Conservation (phyloP, 345 rosid genomes). For the Corymbia maculata region DNA sequence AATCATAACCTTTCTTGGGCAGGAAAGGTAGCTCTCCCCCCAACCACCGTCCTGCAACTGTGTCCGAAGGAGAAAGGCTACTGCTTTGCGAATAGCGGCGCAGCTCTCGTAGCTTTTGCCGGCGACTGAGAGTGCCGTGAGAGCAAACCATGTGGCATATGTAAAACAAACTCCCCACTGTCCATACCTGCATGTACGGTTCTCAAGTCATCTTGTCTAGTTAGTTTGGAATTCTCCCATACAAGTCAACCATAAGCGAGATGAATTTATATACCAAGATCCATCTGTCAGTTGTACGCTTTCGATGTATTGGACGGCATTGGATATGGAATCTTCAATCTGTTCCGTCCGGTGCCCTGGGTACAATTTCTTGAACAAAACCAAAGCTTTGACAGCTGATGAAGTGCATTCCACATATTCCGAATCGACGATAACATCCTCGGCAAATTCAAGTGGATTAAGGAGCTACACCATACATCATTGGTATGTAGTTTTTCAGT, state of each 20-base stretch:
- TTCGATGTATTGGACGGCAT: conserved; percentile 26
- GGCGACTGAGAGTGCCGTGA: conserved; percentile 24
- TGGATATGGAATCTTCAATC: conserved; percentile 18
- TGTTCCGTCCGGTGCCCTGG: conserved; percentile 32
- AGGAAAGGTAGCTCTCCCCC: background rate
- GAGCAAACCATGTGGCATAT: conserved; percentile 44
- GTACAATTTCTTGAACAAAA: conserved; percentile 26
- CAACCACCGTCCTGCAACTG: background rate
- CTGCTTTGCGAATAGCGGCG: conserved; percentile 15
- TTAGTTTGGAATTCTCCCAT: background rate
- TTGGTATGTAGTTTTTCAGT: no score
- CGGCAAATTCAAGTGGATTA: conserved; percentile 37
- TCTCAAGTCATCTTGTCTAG: background rate
- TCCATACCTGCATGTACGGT: conserved; percentile 18
- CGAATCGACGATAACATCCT: conserved; percentile 17
- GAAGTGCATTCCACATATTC: conserved; percentile 45
- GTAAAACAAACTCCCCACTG: conserved; percentile 36
- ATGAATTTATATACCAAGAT: conserved; percentile 20
- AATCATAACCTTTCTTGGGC: background rate
- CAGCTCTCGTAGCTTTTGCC: conserved; percentile 28
- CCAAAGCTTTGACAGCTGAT: conserved; percentile 24
- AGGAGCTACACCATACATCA: conserved; percentile 15
- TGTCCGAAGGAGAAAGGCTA: background rate
- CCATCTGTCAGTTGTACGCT: conserved; percentile 24
- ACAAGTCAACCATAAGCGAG: no score